Evolutionary conservation across 2,329 filamentous ascomycete genomes (phyloP), one percentile per base, ranked within the genome.

Genomic region (Myriosclerotinia scirpicola): DNA sequence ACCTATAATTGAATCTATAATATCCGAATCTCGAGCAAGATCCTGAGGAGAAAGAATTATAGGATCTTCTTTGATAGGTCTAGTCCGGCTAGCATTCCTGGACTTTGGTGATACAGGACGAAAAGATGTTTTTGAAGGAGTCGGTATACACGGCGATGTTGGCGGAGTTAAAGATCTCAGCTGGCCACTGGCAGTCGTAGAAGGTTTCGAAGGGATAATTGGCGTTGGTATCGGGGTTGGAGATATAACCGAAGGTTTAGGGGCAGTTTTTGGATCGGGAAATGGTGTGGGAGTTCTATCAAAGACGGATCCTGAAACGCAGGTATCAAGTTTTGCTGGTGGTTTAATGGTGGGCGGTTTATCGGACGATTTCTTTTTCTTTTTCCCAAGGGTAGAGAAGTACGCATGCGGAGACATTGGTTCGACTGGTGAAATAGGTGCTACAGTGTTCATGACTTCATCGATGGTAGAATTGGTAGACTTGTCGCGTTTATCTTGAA

Each of bases 81-180:
- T 56, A 17, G 54, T 56, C 9, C 54, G 20, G n/a, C 54, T 56
- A n/a, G 54, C 54, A 26, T 56, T 56, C 14, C 54, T 56, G 8
- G 54, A 56, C 22, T 56, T 56, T 56, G 54, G 54, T 2, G 54
- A 56, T 22, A 56, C 54, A 15, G 54, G 54, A 5, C 54, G 54
- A 17, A 56, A 56, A 17, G 54, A 56, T n/a, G 54, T 42, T 26
- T 42, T 56, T 6, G 54, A 56, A 22, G 54, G 54, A 11, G 54
- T 56, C 20, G 54, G 36, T 56, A 42, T 12, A 26, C 7, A 56
- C 15, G 54, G 36, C 14, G 54, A 56, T 56, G 26, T 54, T 54
- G 52, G 50, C 1, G 50, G 52, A 9, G 26, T 54, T 17, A 54
- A 54, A 54, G 52, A 6, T 36, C 52, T n/a, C n/a, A n/a, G n/a